phyloP scores from a whole-genome alignment of 345 rosid species.

The Moringa oleifera region DNA sequence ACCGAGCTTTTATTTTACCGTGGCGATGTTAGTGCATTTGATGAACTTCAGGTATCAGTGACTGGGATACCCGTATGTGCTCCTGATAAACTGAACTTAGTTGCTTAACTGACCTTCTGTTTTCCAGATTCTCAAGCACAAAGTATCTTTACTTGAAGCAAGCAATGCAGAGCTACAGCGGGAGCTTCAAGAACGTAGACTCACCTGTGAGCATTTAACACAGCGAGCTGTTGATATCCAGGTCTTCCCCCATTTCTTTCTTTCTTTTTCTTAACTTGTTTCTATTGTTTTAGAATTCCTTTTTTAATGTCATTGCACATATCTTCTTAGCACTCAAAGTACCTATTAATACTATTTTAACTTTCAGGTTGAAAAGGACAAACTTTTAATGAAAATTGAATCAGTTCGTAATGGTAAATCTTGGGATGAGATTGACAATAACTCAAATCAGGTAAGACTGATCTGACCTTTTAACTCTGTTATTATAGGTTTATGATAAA shows the following conservation, averaged over 20 bases:
- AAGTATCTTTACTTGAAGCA: conserved; percentile 77
- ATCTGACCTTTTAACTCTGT: not conserved
- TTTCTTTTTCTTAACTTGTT: conserved; percentile 6
- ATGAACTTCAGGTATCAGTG: conserved; percentile 74
- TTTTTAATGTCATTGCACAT: not conserved
- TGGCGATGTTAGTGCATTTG: conserved; percentile 61
- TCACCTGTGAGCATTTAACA: conserved; percentile 63
- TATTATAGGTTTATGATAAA: not conserved
- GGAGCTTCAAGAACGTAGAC: conserved; percentile 68
- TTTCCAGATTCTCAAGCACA: conserved; percentile 76
- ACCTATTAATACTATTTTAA: not conserved
- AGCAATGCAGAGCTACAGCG: conserved; percentile 71
- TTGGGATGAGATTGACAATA: conserved; percentile 79
- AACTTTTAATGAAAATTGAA: conserved; percentile 69
- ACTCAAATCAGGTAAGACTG: conserved; percentile 43
- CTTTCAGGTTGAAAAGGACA: conserved; percentile 83
- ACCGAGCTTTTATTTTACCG: conserved; percentile 78
- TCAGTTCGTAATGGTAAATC: conserved; percentile 74
- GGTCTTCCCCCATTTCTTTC: conserved; percentile 34
- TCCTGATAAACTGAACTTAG: not conserved
- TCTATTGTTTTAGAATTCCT: not conserved
- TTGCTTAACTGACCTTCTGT: conserved; percentile 13
- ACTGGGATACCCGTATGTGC: not conserved
- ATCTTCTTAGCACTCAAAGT: not conserved
- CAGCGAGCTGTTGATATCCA: conserved; percentile 82